Percentiles rank a stretch among this genome's conserved stretches.
Evolutionary conservation across 176 grass and related monocot genomes (phyloP).

Genomic region (Juncus effusus): DNA sequence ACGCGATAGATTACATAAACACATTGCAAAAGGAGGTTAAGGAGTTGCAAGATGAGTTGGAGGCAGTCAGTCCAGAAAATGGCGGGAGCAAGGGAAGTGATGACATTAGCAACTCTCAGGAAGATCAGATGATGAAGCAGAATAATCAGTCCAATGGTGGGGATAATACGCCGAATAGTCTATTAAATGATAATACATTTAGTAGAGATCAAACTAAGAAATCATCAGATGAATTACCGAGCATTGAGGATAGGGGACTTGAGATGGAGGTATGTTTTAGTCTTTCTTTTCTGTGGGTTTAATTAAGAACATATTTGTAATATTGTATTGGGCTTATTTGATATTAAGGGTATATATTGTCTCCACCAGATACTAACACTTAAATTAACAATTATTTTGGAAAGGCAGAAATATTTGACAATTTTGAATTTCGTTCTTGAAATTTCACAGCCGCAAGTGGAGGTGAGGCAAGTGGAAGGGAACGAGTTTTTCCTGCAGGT

Average conservation of each 20-base stretch:
- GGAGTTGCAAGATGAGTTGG: constrained; percentile 80
- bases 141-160: constrained; percentile 12
- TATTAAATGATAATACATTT: constrained; percentile 32
- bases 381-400: background rate
- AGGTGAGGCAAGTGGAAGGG: constrained; percentile 63
- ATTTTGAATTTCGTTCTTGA: background rate
- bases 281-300: background rate
- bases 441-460: constrained; percentile 67
- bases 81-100: constrained; percentile 16
- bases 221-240: constrained; percentile 3
- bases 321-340: background rate
- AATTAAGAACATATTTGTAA: background rate
- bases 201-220: constrained; percentile 13
- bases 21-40: constrained; percentile 78
- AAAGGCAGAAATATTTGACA: background rate
- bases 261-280: constrained; percentile 40
- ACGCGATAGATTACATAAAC: constrained; percentile 93
- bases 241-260: constrained; percentile 35
- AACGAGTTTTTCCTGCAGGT: constrained; percentile 94
- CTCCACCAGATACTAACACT: background rate
- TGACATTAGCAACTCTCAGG: constrained; percentile 26
- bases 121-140: constrained; percentile 21
- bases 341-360: too few species aligned
- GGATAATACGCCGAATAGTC: constrained; percentile 4
- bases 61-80: constrained; percentile 35